Percentiles rank a stretch among this genome's conserved stretches.
phyloP scores from a whole-genome alignment of 139 green algal species.

The Pseudopediastrum boryanum region DNA sequence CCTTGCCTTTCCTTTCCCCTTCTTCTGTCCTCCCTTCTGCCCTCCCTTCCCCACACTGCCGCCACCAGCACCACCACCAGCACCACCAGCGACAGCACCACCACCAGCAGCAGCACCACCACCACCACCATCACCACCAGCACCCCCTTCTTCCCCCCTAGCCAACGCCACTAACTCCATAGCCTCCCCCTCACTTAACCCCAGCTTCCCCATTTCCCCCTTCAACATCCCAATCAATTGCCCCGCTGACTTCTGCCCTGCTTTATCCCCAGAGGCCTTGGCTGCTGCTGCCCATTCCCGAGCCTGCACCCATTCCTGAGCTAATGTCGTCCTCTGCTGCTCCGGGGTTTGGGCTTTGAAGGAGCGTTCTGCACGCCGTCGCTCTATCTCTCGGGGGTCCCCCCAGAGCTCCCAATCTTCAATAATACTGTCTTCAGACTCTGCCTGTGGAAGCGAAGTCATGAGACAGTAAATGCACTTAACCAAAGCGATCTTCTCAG shows the following conservation, averaged over 20 bases:
- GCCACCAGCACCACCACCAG: not conserved
- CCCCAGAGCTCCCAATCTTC: constrained; percentile 90
- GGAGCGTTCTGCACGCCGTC: constrained; percentile 19
- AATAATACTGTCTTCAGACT: constrained; percentile 10
- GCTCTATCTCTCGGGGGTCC: constrained; percentile 74
- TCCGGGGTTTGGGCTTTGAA: constrained; percentile 6
- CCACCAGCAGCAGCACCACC: not conserved
- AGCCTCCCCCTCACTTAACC: constrained; percentile 39
- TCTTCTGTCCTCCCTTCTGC: too few relatives aligned
- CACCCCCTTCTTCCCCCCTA: not conserved
- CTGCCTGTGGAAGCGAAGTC: too few relatives aligned
- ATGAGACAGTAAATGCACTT: too few relatives aligned
- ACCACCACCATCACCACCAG: not conserved
- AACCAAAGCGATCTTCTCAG: too few relatives aligned
- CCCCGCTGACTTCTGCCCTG: constrained; percentile 74
- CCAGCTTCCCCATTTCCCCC: constrained; percentile 51
- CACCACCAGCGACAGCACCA: constrained; percentile 6
- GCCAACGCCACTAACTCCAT: not conserved
- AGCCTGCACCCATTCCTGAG: constrained; percentile 27
- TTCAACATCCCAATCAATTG: constrained; percentile 79
- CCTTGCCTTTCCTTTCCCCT: too few relatives aligned
- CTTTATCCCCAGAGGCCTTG: constrained; percentile 75
- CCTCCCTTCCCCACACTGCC: not conserved
- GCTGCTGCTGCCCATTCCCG: constrained; percentile 46
- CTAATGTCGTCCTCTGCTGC: constrained; percentile 9